A percentile compares a stretch with the other conserved stretches of the same genome.
Conservation (phyloP, 805 yeast genomes). For the Hanseniaspora valbyensis region DNA sequence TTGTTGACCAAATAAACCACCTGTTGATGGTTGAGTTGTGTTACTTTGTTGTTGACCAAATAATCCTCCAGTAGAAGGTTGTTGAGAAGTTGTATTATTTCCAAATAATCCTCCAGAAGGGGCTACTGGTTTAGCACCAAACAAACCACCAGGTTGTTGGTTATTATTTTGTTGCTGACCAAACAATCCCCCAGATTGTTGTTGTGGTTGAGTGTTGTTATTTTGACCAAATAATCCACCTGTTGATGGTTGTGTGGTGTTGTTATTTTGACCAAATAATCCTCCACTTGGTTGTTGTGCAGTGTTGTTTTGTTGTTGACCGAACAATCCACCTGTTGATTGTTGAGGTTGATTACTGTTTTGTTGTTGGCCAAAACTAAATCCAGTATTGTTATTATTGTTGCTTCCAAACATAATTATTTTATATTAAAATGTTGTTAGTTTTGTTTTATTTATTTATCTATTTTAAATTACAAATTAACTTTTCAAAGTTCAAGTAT, state of each 20-base stretch:
- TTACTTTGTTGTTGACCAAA: conserved; percentile 26
- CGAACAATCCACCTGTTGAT: conserved; percentile 29
- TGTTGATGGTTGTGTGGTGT: neutral
- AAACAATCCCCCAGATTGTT: conserved; percentile 24
- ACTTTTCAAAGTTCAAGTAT: neutral
- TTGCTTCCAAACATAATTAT: conserved; percentile 5
- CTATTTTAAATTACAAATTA: neutral
- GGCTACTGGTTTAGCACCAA: too few relatives aligned
- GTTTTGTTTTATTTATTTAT: conserved; percentile 6
- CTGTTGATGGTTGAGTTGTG: too few relatives aligned
- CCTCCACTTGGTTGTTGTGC: conserved; percentile 20
- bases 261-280: conserved; percentile 18
- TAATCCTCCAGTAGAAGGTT: conserved; percentile 22
- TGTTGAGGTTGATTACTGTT: conserved; percentile 1
- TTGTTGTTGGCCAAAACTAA: conserved; percentile 31
- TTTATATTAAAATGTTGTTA: conserved; percentile 35
- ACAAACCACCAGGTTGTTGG: conserved; percentile 24
- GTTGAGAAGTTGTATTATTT: conserved; percentile 18
- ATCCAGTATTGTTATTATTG: conserved; percentile 26
- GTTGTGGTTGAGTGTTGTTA: conserved; percentile 18
- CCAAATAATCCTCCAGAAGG: conserved; percentile 27
- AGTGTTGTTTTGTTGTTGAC: conserved; percentile 26
- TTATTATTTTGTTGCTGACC: conserved; percentile 26
- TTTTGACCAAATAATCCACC: conserved; percentile 20
- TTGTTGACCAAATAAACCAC: conserved; percentile 28